phyloP scores from a whole-genome alignment of 257 asterid species.

The Solanum boliviense region DNA sequence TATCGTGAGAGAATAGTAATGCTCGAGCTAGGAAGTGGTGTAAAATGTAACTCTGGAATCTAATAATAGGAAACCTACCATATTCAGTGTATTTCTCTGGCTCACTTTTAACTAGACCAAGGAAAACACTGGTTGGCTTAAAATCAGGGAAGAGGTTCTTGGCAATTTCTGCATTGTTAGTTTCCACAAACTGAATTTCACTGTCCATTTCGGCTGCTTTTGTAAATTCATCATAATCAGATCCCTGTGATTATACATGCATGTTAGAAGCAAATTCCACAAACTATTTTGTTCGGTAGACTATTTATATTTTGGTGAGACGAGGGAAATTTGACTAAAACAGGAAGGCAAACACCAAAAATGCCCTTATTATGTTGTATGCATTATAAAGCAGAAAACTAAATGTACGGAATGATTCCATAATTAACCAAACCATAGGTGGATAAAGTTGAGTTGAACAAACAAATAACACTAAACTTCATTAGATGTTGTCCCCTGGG shows the following conservation, averaged over 20 bases:
- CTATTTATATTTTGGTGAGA: neutral
- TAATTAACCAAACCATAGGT: neutral
- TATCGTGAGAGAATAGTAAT: neutral
- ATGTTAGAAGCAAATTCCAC: neutral
- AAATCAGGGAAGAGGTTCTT: slow-evolving; percentile 40
- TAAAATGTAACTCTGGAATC: neutral
- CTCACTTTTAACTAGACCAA: slow-evolving; percentile 78
- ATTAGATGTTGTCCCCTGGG: neutral
- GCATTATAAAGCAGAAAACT: neutral
- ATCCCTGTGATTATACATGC: slow-evolving; percentile 41
- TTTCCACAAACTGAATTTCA: slow-evolving; percentile 79
- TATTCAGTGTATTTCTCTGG: slow-evolving; percentile 66
- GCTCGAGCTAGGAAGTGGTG: neutral
- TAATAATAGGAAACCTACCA: slow-evolving; percentile 39
- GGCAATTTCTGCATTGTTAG: slow-evolving; percentile 55
- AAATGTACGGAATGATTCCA: neutral
- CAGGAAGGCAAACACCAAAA: neutral
- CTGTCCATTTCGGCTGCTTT: slow-evolving; percentile 71
- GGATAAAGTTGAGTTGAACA: neutral
- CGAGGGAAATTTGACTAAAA: neutral
- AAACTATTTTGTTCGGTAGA: neutral
- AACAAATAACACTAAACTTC: neutral
- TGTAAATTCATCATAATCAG: slow-evolving; percentile 53
- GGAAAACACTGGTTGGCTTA: slow-evolving; percentile 29
- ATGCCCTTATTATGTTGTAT: neutral